Evolutionary conservation across 2,329 filamentous ascomycete genomes (phyloP).

Genomic region (Tolypocladium amazonense): DNA sequence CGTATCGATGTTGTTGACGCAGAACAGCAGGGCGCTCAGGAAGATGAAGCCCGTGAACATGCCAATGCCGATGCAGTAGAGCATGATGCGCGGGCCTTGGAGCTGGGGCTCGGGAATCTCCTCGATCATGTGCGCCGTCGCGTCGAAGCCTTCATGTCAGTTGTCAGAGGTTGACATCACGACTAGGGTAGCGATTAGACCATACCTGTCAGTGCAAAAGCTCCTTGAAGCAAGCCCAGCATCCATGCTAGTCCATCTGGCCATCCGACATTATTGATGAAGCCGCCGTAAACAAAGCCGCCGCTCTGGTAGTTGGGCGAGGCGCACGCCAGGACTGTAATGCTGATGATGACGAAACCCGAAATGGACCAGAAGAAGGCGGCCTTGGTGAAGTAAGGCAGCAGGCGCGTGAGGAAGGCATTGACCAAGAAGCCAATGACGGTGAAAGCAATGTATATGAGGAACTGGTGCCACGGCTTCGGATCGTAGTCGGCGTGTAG

Average conservation of each 20-base stretch:
- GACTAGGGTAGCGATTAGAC: neutral
- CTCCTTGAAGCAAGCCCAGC: conserved; percentile 41
- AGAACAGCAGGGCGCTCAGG: conserved; percentile 52
- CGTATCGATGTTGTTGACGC: conserved; percentile 44
- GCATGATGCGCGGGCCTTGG: conserved; percentile 56
- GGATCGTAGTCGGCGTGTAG: conserved; percentile 45
- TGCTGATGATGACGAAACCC: conserved; percentile 60
- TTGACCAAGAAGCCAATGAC: conserved; percentile 53
- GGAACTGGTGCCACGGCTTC: conserved; percentile 60
- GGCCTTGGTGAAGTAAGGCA: conserved; percentile 56
- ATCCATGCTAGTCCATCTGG: conserved; percentile 54
- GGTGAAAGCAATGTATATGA: conserved; percentile 59
- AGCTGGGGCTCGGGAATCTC: conserved; percentile 48
- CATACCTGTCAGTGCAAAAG: conserved; percentile 31
- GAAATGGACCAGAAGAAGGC: conserved; percentile 62
- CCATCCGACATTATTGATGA: conserved; percentile 61
- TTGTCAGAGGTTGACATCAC: neutral
- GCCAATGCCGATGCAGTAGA: conserved; percentile 53
- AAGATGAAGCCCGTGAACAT: conserved; percentile 54
- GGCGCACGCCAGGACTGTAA: conserved; percentile 56
- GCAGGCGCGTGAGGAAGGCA: conserved; percentile 42
- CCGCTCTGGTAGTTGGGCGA: conserved; percentile 54
- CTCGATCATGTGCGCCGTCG: conserved; percentile 39
- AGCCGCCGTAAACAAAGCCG: conserved; percentile 54
- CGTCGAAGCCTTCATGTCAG: conserved; percentile 29